Conservation (phyloP, 345 rosid genomes). For the Erodium maritimum region DNA sequence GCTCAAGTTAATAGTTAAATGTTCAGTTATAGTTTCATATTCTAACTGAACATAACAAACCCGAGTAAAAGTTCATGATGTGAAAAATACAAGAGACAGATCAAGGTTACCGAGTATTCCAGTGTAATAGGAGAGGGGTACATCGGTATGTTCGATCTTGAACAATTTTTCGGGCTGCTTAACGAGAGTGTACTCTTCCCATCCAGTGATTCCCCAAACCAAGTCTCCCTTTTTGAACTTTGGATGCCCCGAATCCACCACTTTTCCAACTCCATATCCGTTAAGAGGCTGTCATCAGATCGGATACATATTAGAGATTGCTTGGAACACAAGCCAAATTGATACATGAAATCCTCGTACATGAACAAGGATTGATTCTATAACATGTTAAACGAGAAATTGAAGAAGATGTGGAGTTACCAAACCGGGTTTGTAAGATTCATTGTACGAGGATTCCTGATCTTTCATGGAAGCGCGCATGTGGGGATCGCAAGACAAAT, state of each 20-base stretch:
- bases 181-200: conserved; percentile 15
- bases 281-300: conserved; percentile 5
- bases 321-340: no score
- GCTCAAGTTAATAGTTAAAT: no score
- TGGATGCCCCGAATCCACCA: conserved; percentile 9
- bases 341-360: no score
- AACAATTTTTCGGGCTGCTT: conserved; percentile 1
- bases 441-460: not conserved
- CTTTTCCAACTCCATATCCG: conserved; percentile 13
- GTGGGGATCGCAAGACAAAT: conserved; percentile 54
- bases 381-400: no score
- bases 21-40: no score
- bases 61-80: no score
- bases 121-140: conserved; percentile 13
- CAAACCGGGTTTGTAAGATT: conserved; percentile 1
- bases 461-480: conserved; percentile 14
- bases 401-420: not conserved
- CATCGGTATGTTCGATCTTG: conserved; percentile 10
- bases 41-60: no score
- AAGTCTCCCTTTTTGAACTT: conserved; percentile 10
- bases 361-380: no score
- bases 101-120: conserved; percentile 14
- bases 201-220: conserved; percentile 11
- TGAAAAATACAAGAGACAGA: no score
- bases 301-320: no score